Percentiles rank a stretch among this genome's conserved stretches.
Conservation (phyloP, 2,329 filamentous ascomycete species). For the Ophiostoma angusticollis region DNA sequence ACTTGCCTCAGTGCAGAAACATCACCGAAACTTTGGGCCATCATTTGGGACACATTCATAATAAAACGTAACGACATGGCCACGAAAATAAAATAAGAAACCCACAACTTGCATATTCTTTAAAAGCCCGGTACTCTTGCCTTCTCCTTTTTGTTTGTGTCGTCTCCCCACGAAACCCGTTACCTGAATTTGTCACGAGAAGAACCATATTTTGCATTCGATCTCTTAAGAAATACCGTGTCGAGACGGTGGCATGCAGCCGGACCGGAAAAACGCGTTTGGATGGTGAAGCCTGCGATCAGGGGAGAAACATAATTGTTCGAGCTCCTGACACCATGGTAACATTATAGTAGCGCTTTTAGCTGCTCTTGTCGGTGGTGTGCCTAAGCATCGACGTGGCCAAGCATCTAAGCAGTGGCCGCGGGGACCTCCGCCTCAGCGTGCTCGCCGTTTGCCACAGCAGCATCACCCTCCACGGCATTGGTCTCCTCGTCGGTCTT, state of each 20-base stretch:
- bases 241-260: neutral
- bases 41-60: too few relatives aligned
- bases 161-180: too few relatives aligned
- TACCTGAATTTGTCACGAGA: slow-evolving; percentile 2
- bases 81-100: too few relatives aligned
- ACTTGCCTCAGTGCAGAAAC: too few relatives aligned
- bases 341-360: slow-evolving; percentile 5
- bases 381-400: neutral
- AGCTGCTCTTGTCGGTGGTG: slow-evolving; percentile 1
- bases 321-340: slow-evolving; percentile 6
- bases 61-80: too few relatives aligned
- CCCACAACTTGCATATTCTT: too few relatives aligned
- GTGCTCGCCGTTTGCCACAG: slow-evolving; percentile 31
- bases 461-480: slow-evolving; percentile 29
- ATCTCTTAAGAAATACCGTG: slow-evolving; percentile 6
- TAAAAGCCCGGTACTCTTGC: too few relatives aligned
- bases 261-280: slow-evolving; percentile 3
- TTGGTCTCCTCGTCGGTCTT: slow-evolving; percentile 83
- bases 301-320: neutral
- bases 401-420: slow-evolving; percentile 20
- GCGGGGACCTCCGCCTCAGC: slow-evolving; percentile 18
- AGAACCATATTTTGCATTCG: neutral
- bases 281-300: slow-evolving; percentile 1
- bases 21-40: too few relatives aligned
- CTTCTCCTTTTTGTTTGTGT: neutral